Evolutionary conservation across 2,329 filamentous ascomycete genomes (phyloP).

Genomic region (Rhexocercosporidium sp.): DNA sequence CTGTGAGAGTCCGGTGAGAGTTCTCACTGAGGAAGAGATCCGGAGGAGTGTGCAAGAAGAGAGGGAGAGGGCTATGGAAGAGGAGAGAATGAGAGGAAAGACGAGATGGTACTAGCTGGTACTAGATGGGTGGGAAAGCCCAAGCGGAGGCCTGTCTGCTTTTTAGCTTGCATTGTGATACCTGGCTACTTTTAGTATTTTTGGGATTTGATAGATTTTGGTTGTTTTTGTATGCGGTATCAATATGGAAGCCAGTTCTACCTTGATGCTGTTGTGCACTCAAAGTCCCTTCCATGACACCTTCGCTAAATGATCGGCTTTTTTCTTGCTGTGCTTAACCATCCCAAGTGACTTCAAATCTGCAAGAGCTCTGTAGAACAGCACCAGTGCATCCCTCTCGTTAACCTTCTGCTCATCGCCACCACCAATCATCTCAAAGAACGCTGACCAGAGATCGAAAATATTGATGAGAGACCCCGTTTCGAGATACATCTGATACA

Average conservation of each 20-base stretch:
- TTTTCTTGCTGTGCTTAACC: slow-evolving; percentile 88
- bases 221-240: neutral
- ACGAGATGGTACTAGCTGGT: slow-evolving; percentile 38
- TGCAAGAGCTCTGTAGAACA: slow-evolving; percentile 86
- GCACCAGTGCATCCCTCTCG: slow-evolving; percentile 66
- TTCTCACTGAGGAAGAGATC: slow-evolving; percentile 35
- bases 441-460: slow-evolving; percentile 80
- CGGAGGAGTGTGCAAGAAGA: slow-evolving; percentile 46
- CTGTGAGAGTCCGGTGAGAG: slow-evolving; percentile 54
- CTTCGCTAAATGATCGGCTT: slow-evolving; percentile 90
- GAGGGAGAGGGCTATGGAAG: slow-evolving; percentile 47
- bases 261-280: slow-evolving; percentile 4
- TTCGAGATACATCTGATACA: slow-evolving; percentile 82
- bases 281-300: slow-evolving; percentile 77
- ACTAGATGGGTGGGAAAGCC: slow-evolving; percentile 19
- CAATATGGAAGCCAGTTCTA: neutral
- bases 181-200: neutral
- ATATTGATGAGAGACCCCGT: slow-evolving; percentile 79
- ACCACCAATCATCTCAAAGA: slow-evolving; percentile 61
- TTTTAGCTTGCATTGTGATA: slow-evolving; percentile 1
- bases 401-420: slow-evolving; percentile 46
- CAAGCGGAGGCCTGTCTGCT: neutral
- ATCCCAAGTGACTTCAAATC: slow-evolving; percentile 87
- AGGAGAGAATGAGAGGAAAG: slow-evolving; percentile 42
- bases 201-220: slow-evolving; percentile 1